A percentile compares a stretch with the other conserved stretches of the same genome.
phyloP scores from a whole-genome alignment of 495 filamentous ascomycete genomes.

The Patellaria atrata region DNA sequence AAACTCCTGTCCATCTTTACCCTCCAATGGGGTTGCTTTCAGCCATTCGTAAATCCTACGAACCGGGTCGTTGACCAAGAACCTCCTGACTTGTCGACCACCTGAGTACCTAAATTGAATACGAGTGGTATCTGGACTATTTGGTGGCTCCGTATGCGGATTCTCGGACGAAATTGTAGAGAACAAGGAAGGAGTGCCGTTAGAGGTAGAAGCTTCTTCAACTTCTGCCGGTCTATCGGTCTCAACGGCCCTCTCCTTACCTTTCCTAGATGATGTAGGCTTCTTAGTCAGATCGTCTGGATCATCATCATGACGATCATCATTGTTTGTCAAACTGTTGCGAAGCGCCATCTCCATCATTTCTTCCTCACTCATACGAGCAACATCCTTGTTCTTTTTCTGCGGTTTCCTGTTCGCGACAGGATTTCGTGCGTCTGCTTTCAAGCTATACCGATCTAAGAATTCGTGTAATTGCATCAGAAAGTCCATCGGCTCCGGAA shows the following conservation, averaged over 20 bases:
- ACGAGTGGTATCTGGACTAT: slow-evolving; percentile 58
- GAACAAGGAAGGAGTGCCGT: slow-evolving; percentile 36
- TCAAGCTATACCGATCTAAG: slow-evolving; percentile 84
- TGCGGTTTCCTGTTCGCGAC: slow-evolving; percentile 69
- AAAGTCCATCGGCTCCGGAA: slow-evolving; percentile 64
- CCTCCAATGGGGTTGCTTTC: slow-evolving; percentile 65
- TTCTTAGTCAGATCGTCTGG: slow-evolving; percentile 74
- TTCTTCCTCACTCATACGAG: slow-evolving; percentile 89
- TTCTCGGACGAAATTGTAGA: slow-evolving; percentile 49
- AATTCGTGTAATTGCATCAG: slow-evolving; percentile 88
- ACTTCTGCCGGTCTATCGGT: slow-evolving; percentile 23
- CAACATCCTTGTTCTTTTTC: slow-evolving; percentile 54
- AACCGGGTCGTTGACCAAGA: slow-evolving; percentile 66
- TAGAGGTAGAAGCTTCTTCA: slow-evolving; percentile 15
- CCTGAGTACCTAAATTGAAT: slow-evolving; percentile 80
- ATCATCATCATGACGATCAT: slow-evolving; percentile 39
- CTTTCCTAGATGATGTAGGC: slow-evolving; percentile 40
- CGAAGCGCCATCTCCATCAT: slow-evolving; percentile 87
- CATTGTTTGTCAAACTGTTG: slow-evolving; percentile 53
- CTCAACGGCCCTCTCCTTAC: slow-evolving; percentile 31
- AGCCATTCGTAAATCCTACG: slow-evolving; percentile 88
- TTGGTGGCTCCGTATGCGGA: slow-evolving; percentile 60
- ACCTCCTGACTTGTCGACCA: slow-evolving; percentile 63
- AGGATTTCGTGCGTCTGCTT: slow-evolving; percentile 76
- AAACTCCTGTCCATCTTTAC: slow-evolving; percentile 64